A percentile compares a stretch with the other conserved stretches of the same genome.
Conservation (phyloP, 768 basidiomycete genomes). For the Rhodosporidiobolus sp. region DNA sequence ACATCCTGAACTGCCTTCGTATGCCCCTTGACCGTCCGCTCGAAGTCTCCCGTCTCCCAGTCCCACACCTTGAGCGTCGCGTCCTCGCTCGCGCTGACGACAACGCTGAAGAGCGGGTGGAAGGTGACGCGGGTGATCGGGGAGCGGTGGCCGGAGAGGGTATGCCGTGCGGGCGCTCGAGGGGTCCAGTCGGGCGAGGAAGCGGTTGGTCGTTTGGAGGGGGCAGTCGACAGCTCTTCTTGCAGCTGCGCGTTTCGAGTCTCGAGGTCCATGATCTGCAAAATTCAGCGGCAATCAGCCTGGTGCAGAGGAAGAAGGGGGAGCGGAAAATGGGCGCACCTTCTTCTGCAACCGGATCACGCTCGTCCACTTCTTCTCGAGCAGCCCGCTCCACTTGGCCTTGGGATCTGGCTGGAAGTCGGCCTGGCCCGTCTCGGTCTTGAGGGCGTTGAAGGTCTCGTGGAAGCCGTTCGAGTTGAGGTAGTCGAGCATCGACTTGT, state of each 20-base stretch:
- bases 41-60: slow-evolving; percentile 92
- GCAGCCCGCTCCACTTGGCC: slow-evolving; percentile 75
- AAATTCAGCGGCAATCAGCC: neutral
- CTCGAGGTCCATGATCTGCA: slow-evolving; percentile 91
- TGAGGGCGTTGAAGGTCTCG: slow-evolving; percentile 41
- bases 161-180: slow-evolving; percentile 73
- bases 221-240: slow-evolving; percentile 64
- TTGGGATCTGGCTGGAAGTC: slow-evolving; percentile 79
- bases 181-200: slow-evolving; percentile 74
- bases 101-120: slow-evolving; percentile 76
- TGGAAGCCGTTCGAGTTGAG: slow-evolving; percentile 46
- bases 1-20: slow-evolving; percentile 83
- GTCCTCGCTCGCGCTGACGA: slow-evolving; percentile 84
- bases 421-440: slow-evolving; percentile 41
- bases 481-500: slow-evolving; percentile 51
- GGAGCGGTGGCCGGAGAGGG: slow-evolving; percentile 70
- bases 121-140: slow-evolving; percentile 77
- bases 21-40: slow-evolving; percentile 85
- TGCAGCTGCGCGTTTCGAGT: slow-evolving; percentile 70
- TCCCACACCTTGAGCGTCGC: slow-evolving; percentile 91
- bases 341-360: slow-evolving; percentile 95
- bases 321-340: slow-evolving; percentile 53
- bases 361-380: slow-evolving; percentile 98
- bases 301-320: no score
- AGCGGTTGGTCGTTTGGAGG: slow-evolving; percentile 53